phyloP scores from a whole-genome alignment of 352 stramenopile genomes.

The Pythium scleroteichum region DNA sequence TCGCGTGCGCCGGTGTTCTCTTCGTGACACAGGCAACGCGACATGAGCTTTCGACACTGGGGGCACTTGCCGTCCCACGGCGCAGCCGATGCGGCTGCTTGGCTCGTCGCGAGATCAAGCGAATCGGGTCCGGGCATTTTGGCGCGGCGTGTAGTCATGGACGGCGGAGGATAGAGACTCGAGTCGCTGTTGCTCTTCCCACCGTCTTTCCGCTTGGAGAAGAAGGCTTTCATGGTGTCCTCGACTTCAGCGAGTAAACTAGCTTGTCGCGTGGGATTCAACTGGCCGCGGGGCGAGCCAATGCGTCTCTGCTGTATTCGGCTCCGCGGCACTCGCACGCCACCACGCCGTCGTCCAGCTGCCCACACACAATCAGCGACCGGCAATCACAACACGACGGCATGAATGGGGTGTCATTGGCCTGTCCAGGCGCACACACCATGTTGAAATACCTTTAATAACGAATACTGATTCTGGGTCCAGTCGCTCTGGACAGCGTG shows the following conservation, averaged over 20 bases:
- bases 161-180: constrained; percentile 22
- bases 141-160: constrained; percentile 1
- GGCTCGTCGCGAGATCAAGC: constrained; percentile 12
- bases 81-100: not conserved
- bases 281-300: not conserved
- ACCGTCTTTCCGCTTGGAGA: constrained; percentile 27
- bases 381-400: not conserved
- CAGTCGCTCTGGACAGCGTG: too few relatives aligned
- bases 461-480: too few relatives aligned
- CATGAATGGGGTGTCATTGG: not conserved
- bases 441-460: not conserved
- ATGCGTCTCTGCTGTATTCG: not conserved
- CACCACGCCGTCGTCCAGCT: not conserved
- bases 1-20: not conserved
- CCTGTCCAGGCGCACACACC: not conserved
- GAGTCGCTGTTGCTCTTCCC: constrained; percentile 29
- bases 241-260: not conserved
- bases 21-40: constrained; percentile 28
- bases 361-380: not conserved
- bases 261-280: not conserved
- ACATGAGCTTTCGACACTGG: constrained; percentile 34
- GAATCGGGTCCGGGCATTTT: constrained; percentile 3
- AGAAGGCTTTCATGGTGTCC: constrained; percentile 24
- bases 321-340: not conserved
- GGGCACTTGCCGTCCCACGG: constrained; percentile 30